A percentile compares a stretch with the other conserved stretches of the same genome.
phyloP scores from a whole-genome alignment of 2,329 filamentous ascomycete genomes.

The Rachicladosporium sp. region DNA sequence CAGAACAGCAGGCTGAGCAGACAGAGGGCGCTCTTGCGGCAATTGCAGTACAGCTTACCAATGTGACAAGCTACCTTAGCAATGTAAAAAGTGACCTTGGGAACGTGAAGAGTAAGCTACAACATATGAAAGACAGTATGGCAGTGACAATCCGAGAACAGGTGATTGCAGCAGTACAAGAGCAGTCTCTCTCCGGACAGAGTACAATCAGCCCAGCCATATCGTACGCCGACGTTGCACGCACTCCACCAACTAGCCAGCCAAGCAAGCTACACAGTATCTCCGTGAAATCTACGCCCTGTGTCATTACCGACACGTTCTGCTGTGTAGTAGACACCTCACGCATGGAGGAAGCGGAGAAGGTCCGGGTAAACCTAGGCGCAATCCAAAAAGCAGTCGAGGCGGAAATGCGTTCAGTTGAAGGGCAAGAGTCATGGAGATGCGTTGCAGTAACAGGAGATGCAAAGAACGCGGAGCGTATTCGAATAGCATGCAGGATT shows the following conservation, averaged over 20 bases:
- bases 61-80: no score
- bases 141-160: no score
- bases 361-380: not conserved
- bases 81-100: no score
- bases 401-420: slow-evolving; percentile 4
- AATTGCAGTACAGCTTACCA: no score
- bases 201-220: no score
- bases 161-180: no score
- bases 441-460: slow-evolving; percentile 7
- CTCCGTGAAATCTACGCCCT: slow-evolving; percentile 3
- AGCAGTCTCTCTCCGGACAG: no score
- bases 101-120: no score
- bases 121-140: no score
- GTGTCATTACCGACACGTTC: slow-evolving; percentile 2
- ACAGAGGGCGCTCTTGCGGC: no score
- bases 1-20: no score
- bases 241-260: slow-evolving; percentile 3
- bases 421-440: slow-evolving; percentile 1
- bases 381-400: slow-evolving; percentile 3
- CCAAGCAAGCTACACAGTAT: slow-evolving; percentile 4
- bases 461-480: slow-evolving; percentile 1
- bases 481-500: slow-evolving; percentile 2
- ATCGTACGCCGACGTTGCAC: no score
- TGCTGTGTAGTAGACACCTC: slow-evolving; percentile 6
- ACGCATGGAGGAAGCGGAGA: slow-evolving; percentile 5